Percentiles rank a stretch among this genome's conserved stretches.
Evolutionary conservation across 352 stramenopile species (phyloP).

Genomic region (Globisporangium middletonii): DNA sequence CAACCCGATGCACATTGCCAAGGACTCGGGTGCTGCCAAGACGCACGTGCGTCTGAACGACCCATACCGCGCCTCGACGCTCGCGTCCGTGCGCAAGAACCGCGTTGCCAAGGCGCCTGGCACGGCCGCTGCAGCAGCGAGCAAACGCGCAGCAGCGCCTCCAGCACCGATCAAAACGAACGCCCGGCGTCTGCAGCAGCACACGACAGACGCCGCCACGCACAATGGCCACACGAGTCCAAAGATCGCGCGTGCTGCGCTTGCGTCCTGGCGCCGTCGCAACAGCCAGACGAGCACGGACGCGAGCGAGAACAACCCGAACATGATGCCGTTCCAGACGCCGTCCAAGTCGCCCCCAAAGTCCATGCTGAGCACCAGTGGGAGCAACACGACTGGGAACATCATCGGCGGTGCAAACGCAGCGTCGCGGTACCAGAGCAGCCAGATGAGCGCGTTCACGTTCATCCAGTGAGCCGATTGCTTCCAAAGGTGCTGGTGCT

Average conservation of each 20-base stretch:
- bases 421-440: conserved; percentile 11
- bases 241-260: conserved; percentile 30
- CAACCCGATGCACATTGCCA: conserved; percentile 30
- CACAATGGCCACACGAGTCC: conserved; percentile 20
- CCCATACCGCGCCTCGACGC: neutral
- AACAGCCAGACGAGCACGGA: conserved; percentile 16
- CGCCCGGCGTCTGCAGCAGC: neutral
- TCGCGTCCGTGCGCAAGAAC: conserved; percentile 9
- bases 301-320: conserved; percentile 17
- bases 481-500: neutral
- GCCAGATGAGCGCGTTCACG: conserved; percentile 8
- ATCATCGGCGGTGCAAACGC: conserved; percentile 9
- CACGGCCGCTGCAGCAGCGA: neutral
- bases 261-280: conserved; percentile 35
- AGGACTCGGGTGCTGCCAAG: conserved; percentile 3
- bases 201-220: neutral
- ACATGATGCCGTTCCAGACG: conserved; percentile 31
- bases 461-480: conserved; percentile 7
- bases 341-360: conserved; percentile 4
- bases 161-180: conserved; percentile 16
- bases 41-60: conserved; percentile 24
- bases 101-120: neutral
- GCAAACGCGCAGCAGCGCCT: conserved; percentile 13
- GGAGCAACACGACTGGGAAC: neutral
- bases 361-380: neutral